Evolutionary conservation across 108 stramenopile genomes (phyloP), one percentile per base, ranked within the genome.

Genomic region (Cyclotella kingstonii): DNA sequence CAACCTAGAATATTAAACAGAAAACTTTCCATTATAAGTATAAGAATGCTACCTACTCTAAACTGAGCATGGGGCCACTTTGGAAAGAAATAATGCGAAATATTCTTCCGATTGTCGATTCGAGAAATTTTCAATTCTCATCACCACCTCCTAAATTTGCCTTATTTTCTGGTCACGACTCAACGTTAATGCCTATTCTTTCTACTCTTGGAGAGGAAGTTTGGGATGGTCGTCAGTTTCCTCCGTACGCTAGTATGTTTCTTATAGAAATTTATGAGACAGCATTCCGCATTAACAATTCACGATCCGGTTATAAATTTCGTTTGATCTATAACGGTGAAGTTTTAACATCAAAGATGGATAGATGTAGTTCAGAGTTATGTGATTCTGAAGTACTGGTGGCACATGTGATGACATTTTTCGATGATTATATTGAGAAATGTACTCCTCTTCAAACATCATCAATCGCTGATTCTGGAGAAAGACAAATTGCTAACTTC

Each of bases 211-310:
- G 84, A 3, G 52, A 78, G 3, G 29, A 70, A 15, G 72, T 90
- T 11, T 90, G 85, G 84, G 65, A 73, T 38, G 82, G 73, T 14
- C 64, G 41, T 2, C 66, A 77, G 38, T 94, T 87, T 87, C 34
- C 87, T 14, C 84, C 90, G 2, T 91, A 93, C 57, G 94, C 94
- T 3, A 84, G 83, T 31, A 77, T 90, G 82, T 40, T 95, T 9
- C 17, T 82, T 6, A 79, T 95, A 10, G 94, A 95, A 64, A 49
- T 90, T 23, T 78, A 80, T 38, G 29, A 71, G 30, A 53, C 76
- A n/a, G n/a, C n/a, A 14, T 38, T 59, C 21, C 29, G n/a, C 8
- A 47, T 62, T 54, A 17, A 54, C 38, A 53, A 5, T 17, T 62
- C 23, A 17, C 40, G 75, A 27, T 79, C 82, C 2, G 55, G 71